phyloP scores from a whole-genome alignment of 495 filamentous ascomycete genomes.

The Penicillium taxi region DNA sequence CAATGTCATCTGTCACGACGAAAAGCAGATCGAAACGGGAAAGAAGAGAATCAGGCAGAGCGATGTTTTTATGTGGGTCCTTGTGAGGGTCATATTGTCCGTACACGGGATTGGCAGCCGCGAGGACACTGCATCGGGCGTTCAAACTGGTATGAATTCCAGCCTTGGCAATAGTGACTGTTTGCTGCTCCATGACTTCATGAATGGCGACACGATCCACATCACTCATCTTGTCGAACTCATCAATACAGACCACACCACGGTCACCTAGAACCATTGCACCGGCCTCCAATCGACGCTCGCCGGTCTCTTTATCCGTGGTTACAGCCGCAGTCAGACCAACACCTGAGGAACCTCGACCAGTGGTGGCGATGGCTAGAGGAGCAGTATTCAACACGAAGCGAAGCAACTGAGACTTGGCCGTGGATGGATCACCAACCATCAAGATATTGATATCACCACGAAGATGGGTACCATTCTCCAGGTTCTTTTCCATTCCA shows the following conservation, averaged over 20 bases:
- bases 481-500: constrained; percentile 97
- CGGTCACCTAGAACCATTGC: constrained; percentile 98
- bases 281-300: constrained; percentile 89
- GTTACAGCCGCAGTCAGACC: constrained; percentile 98
- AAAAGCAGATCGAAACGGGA: constrained; percentile 99
- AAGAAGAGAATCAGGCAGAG: constrained; percentile 89
- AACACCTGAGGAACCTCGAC: constrained; percentile 93
- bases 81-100: constrained; percentile 98
- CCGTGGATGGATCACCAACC: constrained; percentile 98
- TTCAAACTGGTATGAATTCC: constrained; percentile 98
- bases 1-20: constrained; percentile 96
- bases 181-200: constrained; percentile 99
- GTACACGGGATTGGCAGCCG: constrained; percentile 95
- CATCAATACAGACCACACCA: constrained; percentile 97
- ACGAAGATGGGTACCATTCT: constrained; percentile 95
- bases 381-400: constrained; percentile 98
- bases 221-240: constrained; percentile 99
- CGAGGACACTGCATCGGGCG: constrained; percentile 92
- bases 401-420: constrained; percentile 93
- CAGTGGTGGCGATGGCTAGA: constrained; percentile 93
- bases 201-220: constrained; percentile 97
- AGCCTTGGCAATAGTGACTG: constrained; percentile 97
- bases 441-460: constrained; percentile 99
- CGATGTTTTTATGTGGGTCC: constrained; percentile 97
- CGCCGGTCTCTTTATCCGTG: constrained; percentile 93